Evolutionary conservation across 2,329 filamentous ascomycete species (phyloP).

Genomic region (Emydomyces testavorans): DNA sequence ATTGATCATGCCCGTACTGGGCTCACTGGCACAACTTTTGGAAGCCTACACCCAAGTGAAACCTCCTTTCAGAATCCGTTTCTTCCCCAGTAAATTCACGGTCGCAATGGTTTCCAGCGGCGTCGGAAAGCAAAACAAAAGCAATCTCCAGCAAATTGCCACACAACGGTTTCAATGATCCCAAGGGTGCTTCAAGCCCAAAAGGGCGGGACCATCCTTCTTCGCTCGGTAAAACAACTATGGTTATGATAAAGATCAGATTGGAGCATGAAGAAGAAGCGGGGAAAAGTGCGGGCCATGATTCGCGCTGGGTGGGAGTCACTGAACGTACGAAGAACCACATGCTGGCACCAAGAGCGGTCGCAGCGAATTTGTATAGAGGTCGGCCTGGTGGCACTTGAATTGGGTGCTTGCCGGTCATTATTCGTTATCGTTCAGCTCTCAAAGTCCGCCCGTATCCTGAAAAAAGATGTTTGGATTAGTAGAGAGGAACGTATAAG

Average conservation of each 20-base stretch:
- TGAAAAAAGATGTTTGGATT: neutral
- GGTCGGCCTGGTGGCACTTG: constrained; percentile 50
- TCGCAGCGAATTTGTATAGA: constrained; percentile 75
- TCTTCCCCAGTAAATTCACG: neutral
- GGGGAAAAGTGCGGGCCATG: neutral
- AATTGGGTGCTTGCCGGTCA: constrained; percentile 31
- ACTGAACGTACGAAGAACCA: constrained; percentile 85
- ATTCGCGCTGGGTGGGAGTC: neutral
- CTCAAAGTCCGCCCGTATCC: neutral
- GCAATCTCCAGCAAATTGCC: too few species aligned
- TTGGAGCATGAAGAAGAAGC: neutral
- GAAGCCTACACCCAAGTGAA: neutral
- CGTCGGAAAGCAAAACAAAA: neutral
- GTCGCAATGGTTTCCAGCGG: neutral
- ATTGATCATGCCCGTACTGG: neutral
- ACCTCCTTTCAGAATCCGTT: neutral
- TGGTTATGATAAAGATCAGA: constrained; percentile 17
- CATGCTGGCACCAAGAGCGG: constrained; percentile 85
- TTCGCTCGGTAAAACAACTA: constrained; percentile 93
- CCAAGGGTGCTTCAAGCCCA: constrained; percentile 96
- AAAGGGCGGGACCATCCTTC: constrained; percentile 80
- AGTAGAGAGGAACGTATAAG: neutral
- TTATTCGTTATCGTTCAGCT: neutral
- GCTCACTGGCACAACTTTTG: neutral
- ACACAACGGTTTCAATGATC: constrained; percentile 56